Evolutionary conservation across 768 basidiomycete genomes (phyloP), one percentile per base, ranked within the genome.

Genomic region (Leucosporidium scottii): DNA sequence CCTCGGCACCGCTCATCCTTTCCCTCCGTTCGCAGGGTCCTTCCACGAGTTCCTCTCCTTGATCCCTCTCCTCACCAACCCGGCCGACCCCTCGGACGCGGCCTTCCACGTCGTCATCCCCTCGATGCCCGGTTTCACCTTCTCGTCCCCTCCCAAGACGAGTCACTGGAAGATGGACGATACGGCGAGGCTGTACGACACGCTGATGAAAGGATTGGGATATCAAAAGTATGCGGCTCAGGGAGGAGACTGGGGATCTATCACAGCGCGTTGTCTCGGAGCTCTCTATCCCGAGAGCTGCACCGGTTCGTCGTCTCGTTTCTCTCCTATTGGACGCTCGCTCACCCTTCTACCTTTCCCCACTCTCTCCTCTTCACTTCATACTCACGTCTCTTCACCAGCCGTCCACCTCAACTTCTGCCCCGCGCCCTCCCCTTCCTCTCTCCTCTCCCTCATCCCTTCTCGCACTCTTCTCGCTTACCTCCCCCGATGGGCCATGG

Each of bases 11-110:
- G 57, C 39, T 15, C 27, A 12, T 8, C 34, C n/a, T n/a, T 18
- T n/a, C 5, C n/a, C 6, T 30, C 36, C 39, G 27, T 59, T 51
- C 49, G 57, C 61, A 13, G 75, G 75, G 13, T 64, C 61, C 7
- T 69, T 74, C 54, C 53, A 69, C 56, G 76, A 77, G 60, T 77
- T 77, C 59, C 34, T 62, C 2, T 30, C 68, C 48, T 62, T 72
- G 25, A 63, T 74, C 55, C 54, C 61, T 12, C 31, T 60, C 36
- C 62, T 75, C 17, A 54, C 66, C 1, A 17, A 53, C 15, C 61
- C 59, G 6, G 5, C 51, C 21, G 39, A 54, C 8, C 9, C 48
- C 1, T 44, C 39, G 13, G n/a, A 48, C 1, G 53, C 36, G 5
- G 67, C 67, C 2, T 75, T 74, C 66, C 62, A 74, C 57, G 62